A percentile compares a stretch with the other conserved stretches of the same genome.
Conservation (phyloP, 2,329 filamentous ascomycete species). For the Dactylellina parvicollis region DNA sequence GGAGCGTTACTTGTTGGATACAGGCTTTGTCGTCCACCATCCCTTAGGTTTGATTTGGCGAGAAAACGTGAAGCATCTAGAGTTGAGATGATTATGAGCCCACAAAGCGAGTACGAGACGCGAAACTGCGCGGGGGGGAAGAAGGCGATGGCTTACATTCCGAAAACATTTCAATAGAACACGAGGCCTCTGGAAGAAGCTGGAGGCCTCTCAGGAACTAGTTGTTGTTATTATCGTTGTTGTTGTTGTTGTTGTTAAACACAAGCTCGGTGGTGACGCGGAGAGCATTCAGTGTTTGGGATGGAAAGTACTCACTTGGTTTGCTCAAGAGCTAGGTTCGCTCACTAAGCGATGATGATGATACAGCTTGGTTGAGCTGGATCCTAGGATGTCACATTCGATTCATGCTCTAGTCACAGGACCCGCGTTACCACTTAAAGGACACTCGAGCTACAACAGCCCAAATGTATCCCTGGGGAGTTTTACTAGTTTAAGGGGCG, state of each 20-base stretch:
- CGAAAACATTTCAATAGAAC: slow-evolving; percentile 74
- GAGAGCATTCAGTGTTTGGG: not conserved
- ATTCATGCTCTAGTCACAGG: slow-evolving; percentile 21
- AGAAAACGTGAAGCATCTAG: slow-evolving; percentile 95
- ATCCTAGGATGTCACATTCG: slow-evolving; percentile 23
- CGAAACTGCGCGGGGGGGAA: too few relatives aligned
- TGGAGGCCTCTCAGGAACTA: not conserved
- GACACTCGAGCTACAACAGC: too few relatives aligned
- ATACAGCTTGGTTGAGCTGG: slow-evolving; percentile 14
- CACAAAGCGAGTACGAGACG: too few relatives aligned
- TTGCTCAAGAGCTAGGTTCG: too few relatives aligned
- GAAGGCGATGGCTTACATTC: slow-evolving; percentile 93
- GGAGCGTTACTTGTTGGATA: slow-evolving; percentile 68
- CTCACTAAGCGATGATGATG: too few relatives aligned
- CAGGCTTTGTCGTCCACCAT: slow-evolving; percentile 60
- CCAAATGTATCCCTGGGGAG: too few relatives aligned
- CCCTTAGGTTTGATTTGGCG: slow-evolving; percentile 79
- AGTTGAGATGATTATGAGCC: not conserved
- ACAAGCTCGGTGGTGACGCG: slow-evolving; percentile 4
- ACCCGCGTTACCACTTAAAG: too few relatives aligned
- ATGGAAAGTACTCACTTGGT: slow-evolving; percentile 4
- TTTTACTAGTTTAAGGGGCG: too few relatives aligned
- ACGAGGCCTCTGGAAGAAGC: not conserved
- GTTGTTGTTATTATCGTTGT: not conserved
- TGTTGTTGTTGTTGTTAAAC: not conserved